Conservation (phyloP, 495 filamentous ascomycete genomes). For the Podospora pseudoanserina region DNA sequence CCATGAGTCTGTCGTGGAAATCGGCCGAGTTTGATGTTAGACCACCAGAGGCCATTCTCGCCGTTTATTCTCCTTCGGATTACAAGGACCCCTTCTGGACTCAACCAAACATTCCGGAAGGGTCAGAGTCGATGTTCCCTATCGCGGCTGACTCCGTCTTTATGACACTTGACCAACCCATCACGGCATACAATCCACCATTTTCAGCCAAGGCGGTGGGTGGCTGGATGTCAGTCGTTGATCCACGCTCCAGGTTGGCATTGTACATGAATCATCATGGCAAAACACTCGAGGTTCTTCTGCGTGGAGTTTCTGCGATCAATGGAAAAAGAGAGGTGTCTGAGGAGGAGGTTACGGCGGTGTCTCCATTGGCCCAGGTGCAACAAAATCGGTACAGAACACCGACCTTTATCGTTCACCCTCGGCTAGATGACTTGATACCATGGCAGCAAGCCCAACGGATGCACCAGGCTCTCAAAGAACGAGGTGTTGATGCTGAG, state of each 20-base stretch:
- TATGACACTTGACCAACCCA: neutral
- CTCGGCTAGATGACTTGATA: constrained; percentile 1
- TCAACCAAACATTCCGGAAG: neutral
- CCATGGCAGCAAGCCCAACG: neutral
- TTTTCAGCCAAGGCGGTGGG: neutral
- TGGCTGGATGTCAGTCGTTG: neutral
- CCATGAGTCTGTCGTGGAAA: constrained; percentile 48
- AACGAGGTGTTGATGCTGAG: neutral
- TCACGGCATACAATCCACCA: constrained; percentile 4
- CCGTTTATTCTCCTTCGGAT: constrained; percentile 52
- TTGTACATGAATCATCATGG: constrained; percentile 4
- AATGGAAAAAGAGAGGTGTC: neutral
- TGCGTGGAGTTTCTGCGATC: neutral
- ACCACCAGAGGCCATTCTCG: constrained; percentile 49
- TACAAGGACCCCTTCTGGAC: constrained; percentile 31
- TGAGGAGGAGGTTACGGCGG: neutral
- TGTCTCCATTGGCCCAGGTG: neutral
- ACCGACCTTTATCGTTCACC: neutral
- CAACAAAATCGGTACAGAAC: neutral
- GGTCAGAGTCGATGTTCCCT: neutral
- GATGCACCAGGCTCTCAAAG: neutral
- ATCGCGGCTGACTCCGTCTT: neutral
- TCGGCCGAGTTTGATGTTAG: constrained; percentile 23
- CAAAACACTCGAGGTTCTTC: neutral
- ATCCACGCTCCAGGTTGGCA: neutral